Evolutionary conservation across 2,329 filamentous ascomycete species (phyloP), one percentile per base, ranked within the genome.

Genomic region (Fusarium sp.): DNA sequence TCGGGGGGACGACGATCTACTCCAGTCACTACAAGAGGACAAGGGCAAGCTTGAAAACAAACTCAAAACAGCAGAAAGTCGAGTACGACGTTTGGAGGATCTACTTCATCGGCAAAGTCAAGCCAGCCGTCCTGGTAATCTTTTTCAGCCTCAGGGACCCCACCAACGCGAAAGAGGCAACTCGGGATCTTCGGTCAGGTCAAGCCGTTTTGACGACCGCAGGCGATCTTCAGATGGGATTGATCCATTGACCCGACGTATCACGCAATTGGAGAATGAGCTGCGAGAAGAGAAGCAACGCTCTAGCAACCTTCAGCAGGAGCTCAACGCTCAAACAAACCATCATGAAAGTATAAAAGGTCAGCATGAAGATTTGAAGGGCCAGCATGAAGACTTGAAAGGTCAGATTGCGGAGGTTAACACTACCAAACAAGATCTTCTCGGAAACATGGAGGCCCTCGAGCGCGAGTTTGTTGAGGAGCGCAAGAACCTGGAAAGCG

Each of bases 391-490:
- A 31, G 83, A 86, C 67, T 85, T 84, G 71, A 88, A 84, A 77
- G 84, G 80, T 70, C 88, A 88, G 68, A 84, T 97, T 59, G 87
- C 95, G 62, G 94, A 98, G 74, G 91, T 87, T 6, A 92, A 95
- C 67, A 93, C 92, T 3, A 97, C 91, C 1, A 99, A 99, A 75
- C 90, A 91, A 68, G 95, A 98, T 74, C 85, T 99, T 9, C 87
- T 99, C 77, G 89, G 92, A 64, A 99, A 99, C 71, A 92, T 99
- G 79, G 93, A 98, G 71, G 89, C 93, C 11, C 85, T 96, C 64
- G 92, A 97, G 75, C 87, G 87, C 23, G 95, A 98, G 70, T 97
- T 97, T 66, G 82, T 90, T 32, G 87, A 88, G 45, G 94, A 98
- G 75, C 87, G 95, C 35, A 92, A 90, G 70, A 90, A 88, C 9